Conservation (phyloP, 2,329 filamentous ascomycete genomes). For the Colletotrichum lupini region DNA sequence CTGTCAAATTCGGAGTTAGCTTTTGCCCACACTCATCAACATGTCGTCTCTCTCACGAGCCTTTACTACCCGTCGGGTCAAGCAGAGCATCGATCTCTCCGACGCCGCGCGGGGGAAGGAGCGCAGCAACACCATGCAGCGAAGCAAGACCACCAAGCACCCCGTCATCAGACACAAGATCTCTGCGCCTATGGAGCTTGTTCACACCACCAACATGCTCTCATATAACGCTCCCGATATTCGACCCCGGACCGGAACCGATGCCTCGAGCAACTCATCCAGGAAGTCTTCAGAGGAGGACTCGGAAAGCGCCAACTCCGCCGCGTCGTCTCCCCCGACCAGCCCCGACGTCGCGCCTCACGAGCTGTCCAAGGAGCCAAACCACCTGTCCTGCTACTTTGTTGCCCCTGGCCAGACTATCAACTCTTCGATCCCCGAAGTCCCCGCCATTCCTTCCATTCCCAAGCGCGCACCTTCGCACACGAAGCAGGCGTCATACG, state of each 20-base stretch:
- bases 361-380: conserved; percentile 65
- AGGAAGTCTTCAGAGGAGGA: conserved; percentile 76
- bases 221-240: conserved; percentile 95
- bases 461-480: conserved; percentile 86
- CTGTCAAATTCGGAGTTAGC: background rate
- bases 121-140: conserved; percentile 47
- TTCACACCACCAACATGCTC: conserved; percentile 96
- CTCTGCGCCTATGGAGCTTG: conserved; percentile 85
- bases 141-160: conserved; percentile 63
- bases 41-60: conserved; percentile 75
- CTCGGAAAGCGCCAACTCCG: conserved; percentile 71
- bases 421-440: conserved; percentile 52
- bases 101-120: conserved; percentile 44
- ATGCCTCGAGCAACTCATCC: conserved; percentile 63
- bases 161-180: conserved; percentile 75
- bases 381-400: conserved; percentile 77
- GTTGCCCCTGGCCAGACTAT: conserved; percentile 61
- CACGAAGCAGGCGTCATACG: conserved; percentile 84
- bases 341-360: conserved; percentile 74
- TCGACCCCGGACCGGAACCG: conserved; percentile 54
- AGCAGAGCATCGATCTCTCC: conserved; percentile 62
- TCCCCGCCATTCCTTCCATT: conserved; percentile 70
- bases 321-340: conserved; percentile 71
- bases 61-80: conserved; percentile 76
- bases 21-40: conserved; percentile 30